phyloP scores from a whole-genome alignment of 768 basidiomycete species.

The Boletus tylopilopsis region DNA sequence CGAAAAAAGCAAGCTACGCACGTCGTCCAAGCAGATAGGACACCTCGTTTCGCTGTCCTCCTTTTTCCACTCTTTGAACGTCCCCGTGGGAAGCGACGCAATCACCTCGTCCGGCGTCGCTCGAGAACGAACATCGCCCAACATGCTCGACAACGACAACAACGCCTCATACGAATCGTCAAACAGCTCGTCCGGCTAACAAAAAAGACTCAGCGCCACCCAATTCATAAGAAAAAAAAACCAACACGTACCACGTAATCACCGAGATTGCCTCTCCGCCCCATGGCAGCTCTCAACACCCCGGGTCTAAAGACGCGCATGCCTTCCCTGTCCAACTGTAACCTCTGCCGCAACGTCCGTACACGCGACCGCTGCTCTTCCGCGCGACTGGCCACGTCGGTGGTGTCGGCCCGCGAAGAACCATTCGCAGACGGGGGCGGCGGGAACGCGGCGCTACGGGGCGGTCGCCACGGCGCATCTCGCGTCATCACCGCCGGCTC shows the following conservation, averaged over 20 bases:
- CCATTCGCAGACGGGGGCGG: not conserved
- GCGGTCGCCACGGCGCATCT: slow-evolving; percentile 22
- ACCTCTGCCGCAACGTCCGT: slow-evolving; percentile 25
- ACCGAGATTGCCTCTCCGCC: slow-evolving; percentile 30
- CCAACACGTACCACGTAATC: slow-evolving; percentile 54
- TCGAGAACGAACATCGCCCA: slow-evolving; percentile 69
- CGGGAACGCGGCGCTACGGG: slow-evolving; percentile 6
- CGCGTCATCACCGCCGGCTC: slow-evolving; percentile 7
- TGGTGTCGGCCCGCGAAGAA: slow-evolving; percentile 1
- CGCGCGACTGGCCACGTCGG: slow-evolving; percentile 7
- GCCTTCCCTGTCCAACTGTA: slow-evolving; percentile 28
- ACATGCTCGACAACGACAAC: slow-evolving; percentile 49
- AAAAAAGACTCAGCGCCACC: not conserved
- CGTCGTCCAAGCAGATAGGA: slow-evolving; percentile 84
- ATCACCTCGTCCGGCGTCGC: slow-evolving; percentile 62
- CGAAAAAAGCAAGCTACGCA: slow-evolving; percentile 36
- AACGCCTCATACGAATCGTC: slow-evolving; percentile 73
- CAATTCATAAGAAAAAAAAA: slow-evolving; percentile 1
- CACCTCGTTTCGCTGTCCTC: slow-evolving; percentile 68
- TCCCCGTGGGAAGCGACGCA: slow-evolving; percentile 51
- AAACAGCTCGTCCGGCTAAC: slow-evolving; percentile 71
- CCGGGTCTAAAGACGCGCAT: slow-evolving; percentile 21
- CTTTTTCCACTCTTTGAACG: slow-evolving; percentile 67
- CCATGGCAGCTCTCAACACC: slow-evolving; percentile 20
- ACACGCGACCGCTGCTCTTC: slow-evolving; percentile 25